Conservation (phyloP, 2,329 filamentous ascomycete genomes). For the Metarhizium rileyi region DNA sequence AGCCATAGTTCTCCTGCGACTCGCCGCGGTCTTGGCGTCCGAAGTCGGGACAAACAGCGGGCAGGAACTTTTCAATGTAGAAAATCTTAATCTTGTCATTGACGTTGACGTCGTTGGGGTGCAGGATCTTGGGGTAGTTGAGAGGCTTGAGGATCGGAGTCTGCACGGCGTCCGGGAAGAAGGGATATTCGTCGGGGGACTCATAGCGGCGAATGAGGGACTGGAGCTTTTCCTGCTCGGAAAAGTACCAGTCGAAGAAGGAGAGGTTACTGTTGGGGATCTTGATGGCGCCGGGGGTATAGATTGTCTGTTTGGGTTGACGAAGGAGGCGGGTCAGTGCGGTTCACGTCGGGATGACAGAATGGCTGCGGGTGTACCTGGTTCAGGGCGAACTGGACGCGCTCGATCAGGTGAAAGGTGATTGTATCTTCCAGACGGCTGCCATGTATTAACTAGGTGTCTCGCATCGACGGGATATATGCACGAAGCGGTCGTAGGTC, state of each 20-base stretch:
- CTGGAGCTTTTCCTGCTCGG: slow-evolving; percentile 82
- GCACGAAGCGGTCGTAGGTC: background rate
- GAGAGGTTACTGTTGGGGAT: slow-evolving; percentile 66
- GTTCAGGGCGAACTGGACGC: slow-evolving; percentile 95
- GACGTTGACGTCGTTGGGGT: slow-evolving; percentile 82
- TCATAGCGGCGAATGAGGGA: slow-evolving; percentile 91
- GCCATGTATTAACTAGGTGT: slow-evolving; percentile 7
- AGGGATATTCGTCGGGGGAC: slow-evolving; percentile 93
- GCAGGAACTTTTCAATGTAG: slow-evolving; percentile 77
- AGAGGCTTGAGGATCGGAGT: slow-evolving; percentile 79
- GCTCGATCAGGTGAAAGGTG: slow-evolving; percentile 91
- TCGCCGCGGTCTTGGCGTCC: slow-evolving; percentile 74
- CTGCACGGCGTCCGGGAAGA: slow-evolving; percentile 77
- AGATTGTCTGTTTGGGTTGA: slow-evolving; percentile 60
- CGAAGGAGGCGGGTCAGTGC: background rate
- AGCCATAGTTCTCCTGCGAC: slow-evolving; percentile 89
- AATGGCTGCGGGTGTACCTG: slow-evolving; percentile 20
- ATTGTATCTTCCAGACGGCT: slow-evolving; percentile 97
- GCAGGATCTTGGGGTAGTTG: slow-evolving; percentile 78
- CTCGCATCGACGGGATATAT: background rate
- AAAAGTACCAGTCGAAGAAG: slow-evolving; percentile 90
- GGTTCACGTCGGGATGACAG: background rate
- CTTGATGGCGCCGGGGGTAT: slow-evolving; percentile 66
- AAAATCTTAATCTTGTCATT: slow-evolving; percentile 78
- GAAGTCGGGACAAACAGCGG: slow-evolving; percentile 69